A percentile compares a stretch with the other conserved stretches of the same genome.
Evolutionary conservation across 768 basidiomycete genomes (phyloP).

Genomic region (Collybia nuda): DNA sequence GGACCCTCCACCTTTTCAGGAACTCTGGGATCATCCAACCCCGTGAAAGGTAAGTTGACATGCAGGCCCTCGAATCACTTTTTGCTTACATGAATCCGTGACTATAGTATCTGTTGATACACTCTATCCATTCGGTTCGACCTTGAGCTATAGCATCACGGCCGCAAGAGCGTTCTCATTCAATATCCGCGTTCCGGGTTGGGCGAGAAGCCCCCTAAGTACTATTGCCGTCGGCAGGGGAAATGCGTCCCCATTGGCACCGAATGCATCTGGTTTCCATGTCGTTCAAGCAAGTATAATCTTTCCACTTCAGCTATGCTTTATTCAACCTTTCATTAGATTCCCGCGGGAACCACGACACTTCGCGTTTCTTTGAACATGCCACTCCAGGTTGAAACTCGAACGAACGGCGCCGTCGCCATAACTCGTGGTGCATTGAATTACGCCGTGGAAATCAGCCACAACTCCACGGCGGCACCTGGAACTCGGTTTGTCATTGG

Average conservation of each 20-base stretch:
- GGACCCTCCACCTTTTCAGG: constrained; percentile 37
- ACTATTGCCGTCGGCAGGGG: constrained; percentile 31
- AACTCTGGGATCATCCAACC: constrained; percentile 27
- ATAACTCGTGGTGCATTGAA: constrained; percentile 36
- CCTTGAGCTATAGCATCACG: constrained; percentile 33
- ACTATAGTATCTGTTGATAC: constrained; percentile 32
- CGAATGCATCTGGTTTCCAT: constrained; percentile 30
- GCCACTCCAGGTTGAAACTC: constrained; percentile 31
- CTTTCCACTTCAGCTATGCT: not conserved
- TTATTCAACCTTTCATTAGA: constrained; percentile 10
- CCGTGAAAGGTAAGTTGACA: constrained; percentile 27
- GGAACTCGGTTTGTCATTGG: constrained; percentile 27
- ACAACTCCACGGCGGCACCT: constrained; percentile 31
- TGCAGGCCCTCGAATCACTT: not conserved
- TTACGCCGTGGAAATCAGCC: constrained; percentile 34
- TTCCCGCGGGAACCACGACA: constrained; percentile 25
- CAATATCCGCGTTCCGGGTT: constrained; percentile 36
- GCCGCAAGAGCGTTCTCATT: constrained; percentile 30
- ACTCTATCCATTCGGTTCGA: constrained; percentile 38
- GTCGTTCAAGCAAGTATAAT: constrained; percentile 22
- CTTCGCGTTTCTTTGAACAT: constrained; percentile 29
- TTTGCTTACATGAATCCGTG: not conserved
- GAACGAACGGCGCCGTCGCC: constrained; percentile 34
- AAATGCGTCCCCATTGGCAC: constrained; percentile 17
- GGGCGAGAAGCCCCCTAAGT: constrained; percentile 34